A percentile compares a stretch with the other conserved stretches of the same genome.
Conservation (phyloP, 352 stramenopile species). For the Pythium inflatum region DNA sequence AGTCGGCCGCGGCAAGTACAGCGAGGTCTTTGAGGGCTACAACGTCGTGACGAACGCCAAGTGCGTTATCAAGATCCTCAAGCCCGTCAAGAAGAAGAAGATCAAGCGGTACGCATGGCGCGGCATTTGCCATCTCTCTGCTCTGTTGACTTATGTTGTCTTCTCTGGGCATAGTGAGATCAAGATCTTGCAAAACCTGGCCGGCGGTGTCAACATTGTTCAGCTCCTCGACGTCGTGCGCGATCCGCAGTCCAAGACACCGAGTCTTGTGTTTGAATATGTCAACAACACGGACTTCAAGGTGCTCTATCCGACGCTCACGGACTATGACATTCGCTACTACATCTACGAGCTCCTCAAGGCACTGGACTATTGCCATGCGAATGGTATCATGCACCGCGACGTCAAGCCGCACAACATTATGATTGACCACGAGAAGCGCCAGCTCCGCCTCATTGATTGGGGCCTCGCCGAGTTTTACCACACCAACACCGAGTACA, state of each 20-base stretch:
- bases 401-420: slow-evolving; percentile 99
- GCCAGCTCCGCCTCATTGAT: slow-evolving; percentile 98
- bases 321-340: slow-evolving; percentile 99
- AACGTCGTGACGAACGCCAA: slow-evolving; percentile 96
- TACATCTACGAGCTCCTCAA: slow-evolving; percentile 98
- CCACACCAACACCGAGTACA: slow-evolving; percentile 98
- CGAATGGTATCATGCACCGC: slow-evolving; percentile 99
- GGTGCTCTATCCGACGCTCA: slow-evolving; percentile 98
- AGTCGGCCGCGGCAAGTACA: slow-evolving; percentile 99
- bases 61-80: slow-evolving; percentile 99
- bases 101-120: slow-evolving; percentile 97
- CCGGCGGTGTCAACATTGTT: slow-evolving; percentile 98
- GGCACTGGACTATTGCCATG: slow-evolving; percentile 99
- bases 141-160: no score
- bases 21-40: slow-evolving; percentile 98
- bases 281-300: slow-evolving; percentile 99
- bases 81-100: slow-evolving; percentile 99
- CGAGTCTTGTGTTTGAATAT: slow-evolving; percentile 98
- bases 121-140: no score
- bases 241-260: slow-evolving; percentile 98
- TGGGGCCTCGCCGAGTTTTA: slow-evolving; percentile 99
- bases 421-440: slow-evolving; percentile 99
- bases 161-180: slow-evolving; percentile 97
- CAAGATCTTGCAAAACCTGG: slow-evolving; percentile 99
- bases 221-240: slow-evolving; percentile 99